Base-by-base conservation (phyloP, 2,329 filamentous ascomycete species). In the Setomelanomma holmii region DNA sequence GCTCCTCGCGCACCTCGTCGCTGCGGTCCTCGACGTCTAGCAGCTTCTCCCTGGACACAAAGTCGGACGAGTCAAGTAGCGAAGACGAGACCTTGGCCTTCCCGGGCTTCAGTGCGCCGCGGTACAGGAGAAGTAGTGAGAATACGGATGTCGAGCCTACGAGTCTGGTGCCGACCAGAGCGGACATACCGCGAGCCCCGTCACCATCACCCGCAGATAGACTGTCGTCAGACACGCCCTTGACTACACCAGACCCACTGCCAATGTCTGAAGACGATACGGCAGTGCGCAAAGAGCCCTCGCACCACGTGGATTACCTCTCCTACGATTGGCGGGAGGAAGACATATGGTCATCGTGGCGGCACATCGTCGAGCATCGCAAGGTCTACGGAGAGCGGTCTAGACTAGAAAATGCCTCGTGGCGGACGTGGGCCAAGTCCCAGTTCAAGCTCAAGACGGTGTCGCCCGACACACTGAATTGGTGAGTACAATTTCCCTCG, bases 321-420 rank as follows among this genome's bases (percentile, higher is more conserved):
- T 96, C 93, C 16, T 90, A 98, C 70, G 86, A 93, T 56, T 96
- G 93, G 91, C 86, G 85, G 58, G 92, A 97, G 75, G 93, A 98
- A 74, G 93, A 99, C 75, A 96, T 98, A 21, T 98, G 93, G 93
- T 89, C 90, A 5, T 97, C 93, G 1, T 98, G 95, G 95, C 88
- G 92, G 70, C 95, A 96, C 71, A 91, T 98, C 64, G 87, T 93
- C 14, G 88, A 89, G 22, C 89, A 91, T 66, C 83, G 89, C 64
- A 86, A 86, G 53, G 84, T 90, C 46, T 96, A 96, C 60, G 87
- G 86, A 63, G 93, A 97, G 73, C 85, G 89, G 30, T 88, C 87
- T 27, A 83, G 95, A 43, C 77, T 98, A 23, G 95, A 98, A 75
- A 98, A 99, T 75, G 95, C 95, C 3, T 96, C 92, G 0, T 99